These are phyloP conservation scores for Mycosphaerella arachidis DNA, from an alignment of 2,329 filamentous ascomycete species.

Conservation along the genomic window DNA sequence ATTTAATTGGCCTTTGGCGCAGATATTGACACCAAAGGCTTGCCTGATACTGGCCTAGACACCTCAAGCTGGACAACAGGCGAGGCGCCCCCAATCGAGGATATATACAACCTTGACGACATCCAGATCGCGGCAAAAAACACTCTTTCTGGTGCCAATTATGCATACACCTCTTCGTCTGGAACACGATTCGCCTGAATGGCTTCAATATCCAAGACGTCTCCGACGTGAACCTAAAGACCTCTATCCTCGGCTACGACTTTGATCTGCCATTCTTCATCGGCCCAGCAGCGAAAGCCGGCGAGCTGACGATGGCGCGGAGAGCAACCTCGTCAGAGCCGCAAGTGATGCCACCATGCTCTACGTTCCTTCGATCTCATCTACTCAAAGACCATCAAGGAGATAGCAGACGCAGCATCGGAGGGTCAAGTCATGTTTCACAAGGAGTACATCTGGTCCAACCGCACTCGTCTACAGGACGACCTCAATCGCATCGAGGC, in stretches of 20 bases:
- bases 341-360: conserved; percentile 48
- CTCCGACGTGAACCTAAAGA: conserved; percentile 38
- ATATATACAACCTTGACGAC: conserved; percentile 26
- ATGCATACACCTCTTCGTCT: conserved; percentile 29
- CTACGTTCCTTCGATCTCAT: conserved; percentile 44
- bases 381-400: conserved; percentile 32
- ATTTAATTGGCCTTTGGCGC: conserved; percentile 11
- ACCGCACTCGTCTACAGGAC: conserved; percentile 29
- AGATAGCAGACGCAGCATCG: conserved; percentile 31
- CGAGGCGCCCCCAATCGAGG: conserved; percentile 22
- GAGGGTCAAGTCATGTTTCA: conserved; percentile 38
- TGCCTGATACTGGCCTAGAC: conserved; percentile 28
- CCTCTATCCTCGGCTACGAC: conserved; percentile 84
- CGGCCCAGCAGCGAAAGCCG: conserved; percentile 87
- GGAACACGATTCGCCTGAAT: conserved; percentile 27
- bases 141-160: conserved; percentile 43
- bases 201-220: conserved; percentile 26
- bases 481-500: conserved; percentile 33
- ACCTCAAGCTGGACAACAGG: conserved; percentile 26
- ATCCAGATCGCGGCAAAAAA: conserved; percentile 40
- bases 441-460: conserved; percentile 38
- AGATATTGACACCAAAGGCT: conserved; percentile 26
- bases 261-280: conserved; percentile 85
- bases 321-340: conserved; percentile 42
- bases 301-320: conserved; percentile 73